Evolutionary conservation across 2,329 filamentous ascomycete species (phyloP), one percentile per base, ranked within the genome.

Genomic region (Acrocalymma vagum): DNA sequence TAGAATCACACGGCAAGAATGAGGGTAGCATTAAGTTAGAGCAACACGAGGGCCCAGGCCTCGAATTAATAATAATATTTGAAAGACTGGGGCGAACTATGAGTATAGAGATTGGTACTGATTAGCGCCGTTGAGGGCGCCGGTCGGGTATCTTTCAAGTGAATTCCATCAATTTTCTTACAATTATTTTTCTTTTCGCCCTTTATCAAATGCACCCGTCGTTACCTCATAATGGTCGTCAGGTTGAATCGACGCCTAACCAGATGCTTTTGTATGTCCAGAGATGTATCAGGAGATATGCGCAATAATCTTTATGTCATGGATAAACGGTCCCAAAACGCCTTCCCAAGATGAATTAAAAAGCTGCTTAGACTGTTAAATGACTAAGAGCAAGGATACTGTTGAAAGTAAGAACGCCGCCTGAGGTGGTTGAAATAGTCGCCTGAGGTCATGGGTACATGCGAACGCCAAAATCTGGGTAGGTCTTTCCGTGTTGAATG

Each of bases 161-260:
- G 45, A 56, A 34, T 20, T 43, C 22, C 40, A 32, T 27, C 14
- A 39, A 34, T 40, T 39, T 33, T 23, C 26, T 36, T 26, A 27
- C 38, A 44, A 37, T 29, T 33, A 44, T 42, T 49, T 30, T 6
- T 41, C 22, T 42, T 36, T 34, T 36, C 21, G 24, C 31, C 24
- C 31, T 23, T 21, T 17, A 23, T 28, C 27, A 34, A 24, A 36
- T 33, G 24, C 20, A 35, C 24, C 30, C 35, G 33, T 52, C 45
- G 51, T 58, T 45, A 46, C 39, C 49, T 62, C 54, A 47, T 64
- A 48, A 62, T 33, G 58, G 65, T 60, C 65, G 66, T 69, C 62
- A 60, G 64, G 66, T 69, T 69, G 66, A 69, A 69, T 58, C 50
- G 66, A 69, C 65, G 63, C 65, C 64, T 62, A 55, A n/a, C 54